Evolutionary conservation across 208 protist species (phyloP), one percentile per base, ranked within the genome.

Genomic region (Blastocrithidia nonstop): DNA sequence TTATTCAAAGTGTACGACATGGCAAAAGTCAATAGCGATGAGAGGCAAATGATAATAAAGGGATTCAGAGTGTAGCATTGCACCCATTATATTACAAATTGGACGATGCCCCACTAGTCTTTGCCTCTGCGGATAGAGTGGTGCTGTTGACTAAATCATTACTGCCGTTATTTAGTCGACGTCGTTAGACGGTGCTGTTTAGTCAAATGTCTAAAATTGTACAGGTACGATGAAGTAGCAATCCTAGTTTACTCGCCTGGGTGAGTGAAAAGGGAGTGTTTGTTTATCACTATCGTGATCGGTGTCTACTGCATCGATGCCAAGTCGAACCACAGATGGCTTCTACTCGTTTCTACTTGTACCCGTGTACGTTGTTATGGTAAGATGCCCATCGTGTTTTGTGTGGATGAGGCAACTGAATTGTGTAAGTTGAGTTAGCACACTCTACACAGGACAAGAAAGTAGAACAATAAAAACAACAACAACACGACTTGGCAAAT

Each of bases 321-420:
- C 17, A 37, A 8, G 28, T 54, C 17, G 52, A 56, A 19, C 23
- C 25, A 15, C 24, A 50, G 28, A 47, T 50, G 13, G 35, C 55
- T 16, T 42, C 52, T 22, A 47, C 59, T 22, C 48, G 58, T 1
- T n/a, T n/a, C n/a, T 62, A 56, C 6, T 40, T 87, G 17, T 87
- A 74, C 37, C 72, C 56, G 22, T 57, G 61, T 3, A 66, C 66
- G 16, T 51, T 88, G 33, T 35, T 68, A 7, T 88, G 72, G 72
- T 72, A 87, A 36, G 29, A 37, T 0, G 9, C 25, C 4, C 15
- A 19, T 6, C 15, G 6, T 1, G 15, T 88, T 9, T 52, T 66
- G 16, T 78, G 64, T 42, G 74, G 62, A 13, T 88, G 79, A 75
- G 74, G 68, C 0, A 59, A 84, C 35, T 77, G 71, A 60, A 56